Percentiles rank a stretch among this genome's conserved stretches.
Evolutionary conservation across 345 rosid species (phyloP).

Genomic region (Trapa incisa): DNA sequence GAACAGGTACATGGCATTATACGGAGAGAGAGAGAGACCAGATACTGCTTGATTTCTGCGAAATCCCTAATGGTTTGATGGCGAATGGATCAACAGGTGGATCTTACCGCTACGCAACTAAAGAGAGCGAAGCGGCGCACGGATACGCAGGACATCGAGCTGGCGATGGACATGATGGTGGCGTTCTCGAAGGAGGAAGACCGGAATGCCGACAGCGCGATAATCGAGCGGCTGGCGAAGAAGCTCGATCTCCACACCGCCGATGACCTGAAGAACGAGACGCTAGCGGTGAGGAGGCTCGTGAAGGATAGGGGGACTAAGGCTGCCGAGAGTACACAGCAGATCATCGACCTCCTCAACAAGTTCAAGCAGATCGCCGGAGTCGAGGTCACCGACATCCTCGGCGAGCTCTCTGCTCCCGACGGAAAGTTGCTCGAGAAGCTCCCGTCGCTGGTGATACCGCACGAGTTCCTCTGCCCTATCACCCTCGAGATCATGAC

Average conservation of each 20-base stretch:
- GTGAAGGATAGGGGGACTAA: conserved; percentile 28
- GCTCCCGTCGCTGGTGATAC: conserved; percentile 38
- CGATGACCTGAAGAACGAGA: conserved; percentile 49
- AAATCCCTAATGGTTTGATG: no score
- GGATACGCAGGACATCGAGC: conserved; percentile 73
- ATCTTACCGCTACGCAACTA: conserved; percentile 37
- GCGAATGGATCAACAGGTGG: conserved; percentile 23
- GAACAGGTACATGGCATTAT: conserved; percentile 33
- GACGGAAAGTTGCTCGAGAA: conserved; percentile 22
- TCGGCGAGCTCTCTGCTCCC: conserved; percentile 20
- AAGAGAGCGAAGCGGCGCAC: conserved; percentile 48
- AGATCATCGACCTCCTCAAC: conserved; percentile 47
- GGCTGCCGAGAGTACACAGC: conserved; percentile 30
- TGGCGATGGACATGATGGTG: conserved; percentile 72
- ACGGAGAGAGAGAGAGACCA: no score
- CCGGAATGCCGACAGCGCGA: conserved; percentile 54
- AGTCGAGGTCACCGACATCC: conserved; percentile 35
- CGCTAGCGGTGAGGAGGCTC: conserved; percentile 37
- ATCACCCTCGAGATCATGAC: conserved; percentile 69
- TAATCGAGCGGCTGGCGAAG: conserved; percentile 55
- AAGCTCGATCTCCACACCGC: conserved; percentile 49
- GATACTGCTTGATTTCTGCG: no score
- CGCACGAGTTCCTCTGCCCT: conserved; percentile 71
- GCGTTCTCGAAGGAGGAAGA: conserved; percentile 47
- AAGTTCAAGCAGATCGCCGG: conserved; percentile 51